phyloP scores from a whole-genome alignment of 1,284 basidiomycete genomes.

The Xerocomus amazonicus region DNA sequence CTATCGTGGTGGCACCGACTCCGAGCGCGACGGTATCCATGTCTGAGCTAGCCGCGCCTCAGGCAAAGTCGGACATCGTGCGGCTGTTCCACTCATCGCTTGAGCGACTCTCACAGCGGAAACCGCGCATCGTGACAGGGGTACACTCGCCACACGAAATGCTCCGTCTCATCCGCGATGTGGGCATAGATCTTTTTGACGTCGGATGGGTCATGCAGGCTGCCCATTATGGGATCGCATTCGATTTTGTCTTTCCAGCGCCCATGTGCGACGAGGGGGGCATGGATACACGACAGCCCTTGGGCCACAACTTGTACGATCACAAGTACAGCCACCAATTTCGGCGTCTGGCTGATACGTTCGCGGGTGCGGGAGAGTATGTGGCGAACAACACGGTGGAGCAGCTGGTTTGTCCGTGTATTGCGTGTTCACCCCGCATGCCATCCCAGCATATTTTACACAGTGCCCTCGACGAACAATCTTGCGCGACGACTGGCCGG shows the following conservation, averaged over 20 bases:
- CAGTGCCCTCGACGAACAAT: conserved; percentile 43
- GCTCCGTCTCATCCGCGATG: conserved; percentile 55
- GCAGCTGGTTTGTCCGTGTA: conserved; percentile 48
- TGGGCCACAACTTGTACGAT: conserved; percentile 74
- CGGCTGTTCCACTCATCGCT: conserved; percentile 59
- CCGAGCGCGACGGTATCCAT: conserved; percentile 1
- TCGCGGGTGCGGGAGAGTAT: conserved; percentile 29
- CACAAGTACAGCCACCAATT: conserved; percentile 58
- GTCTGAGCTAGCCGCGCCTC: conserved; percentile 1
- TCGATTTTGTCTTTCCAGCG: conserved; percentile 74
- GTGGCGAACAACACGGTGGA: not conserved
- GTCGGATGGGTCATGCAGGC: conserved; percentile 63
- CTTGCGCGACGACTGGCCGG: not conserved
- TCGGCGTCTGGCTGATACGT: conserved; percentile 43
- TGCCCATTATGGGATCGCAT: conserved; percentile 63
- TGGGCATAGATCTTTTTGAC: conserved; percentile 75
- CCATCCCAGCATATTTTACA: conserved; percentile 44
- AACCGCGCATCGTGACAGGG: conserved; percentile 61
- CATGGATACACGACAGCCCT: conserved; percentile 33
- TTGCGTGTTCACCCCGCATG: conserved; percentile 57
- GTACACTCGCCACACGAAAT: conserved; percentile 69
- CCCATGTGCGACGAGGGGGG: conserved; percentile 12
- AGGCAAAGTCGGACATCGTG: conserved; percentile 20
- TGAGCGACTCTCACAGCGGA: conserved; percentile 44
- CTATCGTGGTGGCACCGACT: conserved; percentile 8